These are phyloP conservation scores for Diddensiella transvaalensis DNA, from an alignment of 805 yeast species.

Conservation along the genomic window DNA sequence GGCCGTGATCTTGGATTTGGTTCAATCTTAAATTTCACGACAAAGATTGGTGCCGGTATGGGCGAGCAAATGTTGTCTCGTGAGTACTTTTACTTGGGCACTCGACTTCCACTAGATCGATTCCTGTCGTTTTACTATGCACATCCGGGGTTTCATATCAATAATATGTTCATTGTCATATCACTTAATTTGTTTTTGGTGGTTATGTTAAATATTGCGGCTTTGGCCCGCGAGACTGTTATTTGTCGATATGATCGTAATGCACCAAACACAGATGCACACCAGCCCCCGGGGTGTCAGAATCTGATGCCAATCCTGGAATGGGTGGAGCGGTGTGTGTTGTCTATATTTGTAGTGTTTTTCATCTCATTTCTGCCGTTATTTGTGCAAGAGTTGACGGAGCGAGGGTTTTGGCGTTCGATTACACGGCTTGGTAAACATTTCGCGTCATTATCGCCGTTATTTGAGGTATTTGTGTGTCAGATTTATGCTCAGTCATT, in stretches of 20 bases:
- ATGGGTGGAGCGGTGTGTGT: constrained; percentile 70
- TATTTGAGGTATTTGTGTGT: constrained; percentile 77
- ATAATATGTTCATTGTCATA: constrained; percentile 67
- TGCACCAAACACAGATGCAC: constrained; percentile 57
- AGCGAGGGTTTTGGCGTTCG: constrained; percentile 72
- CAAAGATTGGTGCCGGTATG: constrained; percentile 88
- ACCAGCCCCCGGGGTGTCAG: constrained; percentile 65
- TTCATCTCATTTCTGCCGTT: constrained; percentile 71
- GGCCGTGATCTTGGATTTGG: constrained; percentile 85
- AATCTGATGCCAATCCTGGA: constrained; percentile 65
- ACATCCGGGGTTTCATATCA: constrained; percentile 82
- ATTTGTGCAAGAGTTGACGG: constrained; percentile 71
- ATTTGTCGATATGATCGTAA: constrained; percentile 59
- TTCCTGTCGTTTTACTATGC: constrained; percentile 79
- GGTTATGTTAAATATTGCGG: constrained; percentile 57
- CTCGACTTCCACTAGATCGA: constrained; percentile 72
- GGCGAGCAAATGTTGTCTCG: constrained; percentile 83
- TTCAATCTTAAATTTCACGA: constrained; percentile 74
- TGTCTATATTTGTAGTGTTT: constrained; percentile 72
- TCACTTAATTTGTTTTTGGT: constrained; percentile 63
- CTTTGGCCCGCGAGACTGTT: constrained; percentile 57
- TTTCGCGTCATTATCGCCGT: constrained; percentile 65
- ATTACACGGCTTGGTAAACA: constrained; percentile 60
- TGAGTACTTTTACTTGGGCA: constrained; percentile 74
- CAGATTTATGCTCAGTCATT: constrained; percentile 71